Base-by-base conservation (phyloP, 2,329 filamentous ascomycete genomes). In the Fusarium sp. region DNA sequence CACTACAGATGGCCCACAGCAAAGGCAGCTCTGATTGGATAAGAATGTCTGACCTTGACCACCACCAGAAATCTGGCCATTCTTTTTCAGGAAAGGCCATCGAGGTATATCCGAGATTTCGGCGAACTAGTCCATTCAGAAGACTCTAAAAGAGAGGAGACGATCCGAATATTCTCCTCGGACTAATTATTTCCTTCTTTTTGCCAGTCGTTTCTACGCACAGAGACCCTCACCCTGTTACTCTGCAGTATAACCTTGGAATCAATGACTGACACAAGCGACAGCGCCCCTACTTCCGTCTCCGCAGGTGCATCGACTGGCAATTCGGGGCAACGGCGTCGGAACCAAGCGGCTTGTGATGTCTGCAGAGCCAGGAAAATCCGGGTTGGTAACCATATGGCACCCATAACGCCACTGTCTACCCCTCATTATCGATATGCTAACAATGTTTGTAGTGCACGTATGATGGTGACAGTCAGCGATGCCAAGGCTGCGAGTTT, bases 141-240 rank as follows among this genome's bases (percentile, higher is more conserved):
- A 24, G 28, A 12, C 12, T 53, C 30, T 54, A 38, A 65, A 47
- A 41, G 36, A 26, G 32, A 67, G 38, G 8, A 59, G 38, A 15
- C 65, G 42, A 67, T 75, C 74, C 74, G 75, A 77, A 24, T 28
- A 75, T 77, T 77, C 72, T 77, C 75, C 75, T 77, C 48, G 54
- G 65, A 59, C 32, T 35, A 35, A 35, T 15, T 28, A 44, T 63
- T 12, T 50, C 28, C 8, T 39, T 3, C 8, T 5, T n/a, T 44
- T 3, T 14, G 20, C 6, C 20, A 36, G 12, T 13, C 13, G 15
- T 3, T 9, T 35, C 13, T 15, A 35, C 28, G n/a, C 18, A 9
- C 26, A 8, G 3, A 26, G 24, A 26, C 18, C 24, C 18, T 35
- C n/a, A 20, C 6, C 17, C 7, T 18, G 4, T 14, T 44, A 18